Conservation (phyloP, 2,329 filamentous ascomycete species). For the Ophiostoma triangulosporum region DNA sequence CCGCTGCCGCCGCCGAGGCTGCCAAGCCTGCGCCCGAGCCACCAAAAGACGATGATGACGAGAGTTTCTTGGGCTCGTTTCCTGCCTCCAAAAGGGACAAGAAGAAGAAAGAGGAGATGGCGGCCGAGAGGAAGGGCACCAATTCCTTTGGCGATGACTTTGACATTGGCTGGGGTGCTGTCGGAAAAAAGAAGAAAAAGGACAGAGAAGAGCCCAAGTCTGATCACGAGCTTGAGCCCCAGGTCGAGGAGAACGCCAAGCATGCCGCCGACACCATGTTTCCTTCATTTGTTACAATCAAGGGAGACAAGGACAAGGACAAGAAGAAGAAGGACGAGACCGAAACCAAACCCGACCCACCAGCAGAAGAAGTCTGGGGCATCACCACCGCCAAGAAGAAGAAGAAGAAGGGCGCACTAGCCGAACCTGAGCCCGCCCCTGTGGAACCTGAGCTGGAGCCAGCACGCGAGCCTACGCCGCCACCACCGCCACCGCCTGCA, state of each 20-base stretch:
- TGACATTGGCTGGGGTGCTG: background rate
- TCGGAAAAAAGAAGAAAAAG: slow-evolving; percentile 14
- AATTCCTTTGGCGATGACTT: background rate
- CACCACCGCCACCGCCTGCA: background rate
- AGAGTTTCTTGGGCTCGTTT: slow-evolving; percentile 3
- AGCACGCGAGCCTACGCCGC: slow-evolving; percentile 1
- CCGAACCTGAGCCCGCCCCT: slow-evolving; percentile 12
- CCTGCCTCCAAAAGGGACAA: slow-evolving; percentile 14
- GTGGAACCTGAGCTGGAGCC: slow-evolving; percentile 13
- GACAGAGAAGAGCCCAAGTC: slow-evolving; percentile 10
- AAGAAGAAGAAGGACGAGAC: slow-evolving; percentile 4
- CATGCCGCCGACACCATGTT: background rate
- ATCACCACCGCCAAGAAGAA: slow-evolving; percentile 5
- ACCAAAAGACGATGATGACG: slow-evolving; percentile 7
- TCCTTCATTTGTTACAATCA: background rate
- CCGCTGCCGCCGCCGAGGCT: background rate
- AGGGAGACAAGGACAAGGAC: slow-evolving; percentile 8
- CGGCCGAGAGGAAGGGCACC: background rate
- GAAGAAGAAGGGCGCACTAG: slow-evolving; percentile 4
- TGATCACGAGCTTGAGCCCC: slow-evolving; percentile 7
- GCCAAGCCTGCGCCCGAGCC: slow-evolving; percentile 8
- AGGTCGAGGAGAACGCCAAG: background rate
- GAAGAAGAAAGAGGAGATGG: slow-evolving; percentile 13
- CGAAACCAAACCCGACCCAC: slow-evolving; percentile 9
- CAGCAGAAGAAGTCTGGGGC: slow-evolving; percentile 10